Evolutionary conservation across 2,329 filamentous ascomycete genomes (phyloP).

Genomic region (Aspergillus udagawae): DNA sequence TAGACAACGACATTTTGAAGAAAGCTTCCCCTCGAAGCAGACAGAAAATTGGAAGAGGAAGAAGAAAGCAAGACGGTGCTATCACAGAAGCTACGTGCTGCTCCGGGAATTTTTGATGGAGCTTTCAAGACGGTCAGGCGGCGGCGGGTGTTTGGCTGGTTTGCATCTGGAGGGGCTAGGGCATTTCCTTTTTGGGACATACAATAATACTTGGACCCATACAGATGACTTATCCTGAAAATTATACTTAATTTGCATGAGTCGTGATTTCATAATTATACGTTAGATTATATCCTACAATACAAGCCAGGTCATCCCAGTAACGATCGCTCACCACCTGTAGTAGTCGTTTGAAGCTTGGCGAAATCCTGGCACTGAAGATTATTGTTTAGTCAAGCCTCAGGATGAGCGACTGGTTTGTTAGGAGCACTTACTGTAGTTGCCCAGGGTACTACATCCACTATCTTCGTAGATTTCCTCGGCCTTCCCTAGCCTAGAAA

Average conservation of each 20-base stretch:
- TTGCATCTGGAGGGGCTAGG: slow-evolving; percentile 34
- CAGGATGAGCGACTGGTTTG: background rate
- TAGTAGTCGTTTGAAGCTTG: slow-evolving; percentile 12
- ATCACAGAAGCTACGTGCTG: slow-evolving; percentile 18
- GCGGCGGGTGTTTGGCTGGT: slow-evolving; percentile 33
- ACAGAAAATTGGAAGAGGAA: slow-evolving; percentile 7
- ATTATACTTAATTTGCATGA: background rate
- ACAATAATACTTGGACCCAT: background rate
- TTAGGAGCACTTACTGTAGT: slow-evolving; percentile 23
- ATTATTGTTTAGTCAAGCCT: slow-evolving; percentile 1
- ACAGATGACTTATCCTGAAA: background rate
- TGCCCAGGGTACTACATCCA: slow-evolving; percentile 30
- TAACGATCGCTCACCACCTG: slow-evolving; percentile 8
- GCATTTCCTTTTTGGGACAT: slow-evolving; percentile 13
- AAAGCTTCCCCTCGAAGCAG: slow-evolving; percentile 18
- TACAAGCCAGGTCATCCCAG: background rate
- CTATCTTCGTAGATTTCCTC: slow-evolving; percentile 36
- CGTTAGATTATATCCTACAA: background rate
- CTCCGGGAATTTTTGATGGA: slow-evolving; percentile 38
- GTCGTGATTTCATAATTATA: background rate
- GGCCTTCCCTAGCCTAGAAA: slow-evolving; percentile 37
- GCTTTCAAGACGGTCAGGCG: slow-evolving; percentile 25
- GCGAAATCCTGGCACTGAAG: slow-evolving; percentile 20
- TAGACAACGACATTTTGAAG: slow-evolving; percentile 82
- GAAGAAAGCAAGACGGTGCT: slow-evolving; percentile 5